phyloP scores from a whole-genome alignment of 2,329 filamentous ascomycete genomes.

The Lachnum nothofagi region DNA sequence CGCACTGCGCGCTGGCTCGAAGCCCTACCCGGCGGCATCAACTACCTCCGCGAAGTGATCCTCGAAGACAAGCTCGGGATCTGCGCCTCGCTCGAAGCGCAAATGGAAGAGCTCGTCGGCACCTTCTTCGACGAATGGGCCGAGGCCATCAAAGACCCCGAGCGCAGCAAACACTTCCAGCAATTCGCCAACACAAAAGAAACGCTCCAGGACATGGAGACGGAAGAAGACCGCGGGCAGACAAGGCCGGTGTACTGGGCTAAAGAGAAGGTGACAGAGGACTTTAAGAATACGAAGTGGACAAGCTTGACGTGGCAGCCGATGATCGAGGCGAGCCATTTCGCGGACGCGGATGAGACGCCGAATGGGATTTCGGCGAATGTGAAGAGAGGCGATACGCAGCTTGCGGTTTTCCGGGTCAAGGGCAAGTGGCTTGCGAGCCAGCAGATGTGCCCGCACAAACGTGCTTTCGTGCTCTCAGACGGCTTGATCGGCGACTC shows the following conservation, averaged over 20 bases:
- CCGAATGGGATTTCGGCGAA: conserved; percentile 70
- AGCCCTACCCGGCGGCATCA: conserved; percentile 73
- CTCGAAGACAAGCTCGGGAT: conserved; percentile 84
- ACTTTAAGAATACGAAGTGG: conserved; percentile 70
- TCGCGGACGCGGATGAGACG: conserved; percentile 56
- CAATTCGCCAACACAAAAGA: conserved; percentile 83
- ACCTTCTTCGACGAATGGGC: conserved; percentile 91
- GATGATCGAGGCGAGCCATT: conserved; percentile 64
- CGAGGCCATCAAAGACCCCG: conserved; percentile 67
- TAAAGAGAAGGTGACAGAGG: conserved; percentile 57
- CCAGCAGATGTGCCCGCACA: conserved; percentile 94
- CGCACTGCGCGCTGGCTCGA: conserved; percentile 87
- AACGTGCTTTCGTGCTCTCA: conserved; percentile 80
- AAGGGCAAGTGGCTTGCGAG: conserved; percentile 75
- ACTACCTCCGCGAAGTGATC: conserved; percentile 76
- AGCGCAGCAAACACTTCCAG: conserved; percentile 62
- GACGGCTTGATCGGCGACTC: conserved; percentile 71
- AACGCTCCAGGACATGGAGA: conserved; percentile 63
- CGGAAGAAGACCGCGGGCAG: conserved; percentile 68
- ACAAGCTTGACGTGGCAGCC: conserved; percentile 70
- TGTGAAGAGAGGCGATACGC: conserved; percentile 82
- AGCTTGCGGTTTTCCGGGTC: conserved; percentile 81
- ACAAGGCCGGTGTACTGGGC: conserved; percentile 73
- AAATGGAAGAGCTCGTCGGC: conserved; percentile 81
- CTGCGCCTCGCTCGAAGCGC: conserved; percentile 73